Base-by-base conservation (phyloP, 352 stramenopile genomes). In the Globisporangium rhizosaccharum region DNA sequence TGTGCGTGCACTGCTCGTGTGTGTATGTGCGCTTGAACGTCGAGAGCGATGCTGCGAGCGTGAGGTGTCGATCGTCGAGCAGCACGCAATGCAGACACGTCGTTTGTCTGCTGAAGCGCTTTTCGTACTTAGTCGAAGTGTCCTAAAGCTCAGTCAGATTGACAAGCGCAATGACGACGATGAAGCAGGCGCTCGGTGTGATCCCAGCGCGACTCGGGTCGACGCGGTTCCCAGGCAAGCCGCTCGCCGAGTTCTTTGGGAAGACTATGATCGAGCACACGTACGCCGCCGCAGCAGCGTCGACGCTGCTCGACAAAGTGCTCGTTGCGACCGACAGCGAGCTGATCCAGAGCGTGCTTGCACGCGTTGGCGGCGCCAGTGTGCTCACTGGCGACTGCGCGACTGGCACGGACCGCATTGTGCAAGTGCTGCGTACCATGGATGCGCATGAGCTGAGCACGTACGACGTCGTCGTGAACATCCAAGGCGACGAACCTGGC, bases 241-340 rank as follows among this genome's bases (percentile, higher is more conserved):
- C 86, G 30, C 67, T 95, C 23, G 80, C 67, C 50, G 64, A 90
- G 66, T 80, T 95, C 70, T 87, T 86, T 54, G 84, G 84, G 9
- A 85, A 79, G 63, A 74, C 84, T 0, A 92, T 94, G 84, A 88
- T 94, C 59, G 77, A 92, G 65, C 86, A 92, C 63, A 95, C 84
- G 41, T 90, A 85, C 57, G 71, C 71, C 42, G 84, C 85, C 26
- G 81, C 79, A 3, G 46, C 56, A 15, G 67, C 69, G 8, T 75
- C 80, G 4, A 71, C 58, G 48, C 46, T 85, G 55, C 76, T 94
- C 18, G 64, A 63, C 36, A 85, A 90, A 65, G 78, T 95, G n/a
- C 63, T 92, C 28, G 84, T 95, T 33, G 79, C 79, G 26, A 95
- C 80, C 52, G 86, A 95, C 66, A 91, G 82, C 56, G 62, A 73